Percentiles rank a stretch among this genome's conserved stretches.
These are phyloP conservation scores for Pseudocercospora cruenta DNA, from an alignment of 2,329 filamentous ascomycete species.

Conservation along the genomic window DNA sequence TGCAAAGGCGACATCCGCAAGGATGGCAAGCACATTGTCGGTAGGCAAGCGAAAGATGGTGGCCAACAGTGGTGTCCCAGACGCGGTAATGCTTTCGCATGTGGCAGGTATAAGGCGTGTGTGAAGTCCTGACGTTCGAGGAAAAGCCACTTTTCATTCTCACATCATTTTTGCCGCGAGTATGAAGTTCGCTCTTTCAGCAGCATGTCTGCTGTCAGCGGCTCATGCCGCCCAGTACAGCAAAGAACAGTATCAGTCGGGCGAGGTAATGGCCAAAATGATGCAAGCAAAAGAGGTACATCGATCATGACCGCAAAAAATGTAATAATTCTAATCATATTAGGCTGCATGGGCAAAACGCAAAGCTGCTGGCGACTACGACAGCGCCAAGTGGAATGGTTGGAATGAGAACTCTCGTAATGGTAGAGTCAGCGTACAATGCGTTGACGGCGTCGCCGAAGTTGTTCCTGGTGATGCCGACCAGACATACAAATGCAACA, in stretches of 20 bases:
- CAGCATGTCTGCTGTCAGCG: conserved; percentile 23
- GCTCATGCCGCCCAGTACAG: conserved; percentile 24
- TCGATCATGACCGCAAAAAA: neutral
- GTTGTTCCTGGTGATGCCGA: conserved; percentile 51
- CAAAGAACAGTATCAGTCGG: conserved; percentile 25
- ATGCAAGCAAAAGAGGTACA: conserved; percentile 29
- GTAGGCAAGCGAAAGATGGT: neutral
- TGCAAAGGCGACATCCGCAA: conserved; percentile 2
- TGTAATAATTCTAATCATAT: neutral
- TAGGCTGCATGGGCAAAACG: conserved; percentile 30
- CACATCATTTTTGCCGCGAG: neutral
- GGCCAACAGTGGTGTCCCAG: conserved; percentile 1
- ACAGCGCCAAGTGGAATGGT: conserved; percentile 26
- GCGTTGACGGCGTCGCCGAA: conserved; percentile 49
- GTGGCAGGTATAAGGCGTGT: conserved; percentile 10
- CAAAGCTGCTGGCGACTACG: conserved; percentile 29
- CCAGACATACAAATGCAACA: conserved; percentile 55
- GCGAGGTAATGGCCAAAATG: conserved; percentile 28
- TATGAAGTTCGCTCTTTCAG: conserved; percentile 26
- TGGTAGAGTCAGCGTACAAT: conserved; percentile 32
- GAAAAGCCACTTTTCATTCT: neutral
- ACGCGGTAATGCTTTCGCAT: neutral
- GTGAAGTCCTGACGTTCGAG: neutral
- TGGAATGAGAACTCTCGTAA: conserved; percentile 19
- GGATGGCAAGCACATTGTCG: conserved; percentile 5